Base-by-base conservation (phyloP, 768 basidiomycete species). In the Sporobolomyces roseus region DNA sequence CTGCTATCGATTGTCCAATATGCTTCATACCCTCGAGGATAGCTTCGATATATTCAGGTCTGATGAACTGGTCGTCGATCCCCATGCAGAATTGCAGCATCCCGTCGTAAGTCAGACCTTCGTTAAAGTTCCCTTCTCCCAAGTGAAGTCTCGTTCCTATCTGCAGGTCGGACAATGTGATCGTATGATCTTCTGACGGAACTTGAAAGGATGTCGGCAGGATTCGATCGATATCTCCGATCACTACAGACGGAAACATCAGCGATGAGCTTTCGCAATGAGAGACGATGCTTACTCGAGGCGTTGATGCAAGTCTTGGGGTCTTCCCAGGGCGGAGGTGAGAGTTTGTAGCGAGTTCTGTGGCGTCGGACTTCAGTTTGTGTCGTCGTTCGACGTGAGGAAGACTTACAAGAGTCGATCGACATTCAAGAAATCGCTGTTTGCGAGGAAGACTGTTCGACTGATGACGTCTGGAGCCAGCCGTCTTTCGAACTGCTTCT, bases 191-290 rank as follows among this genome's bases (percentile, higher is more conserved):
- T 14, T 21, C 45, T 7, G 45, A 46, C n/a, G n/a, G 45, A 25
- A 25, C 14, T 29, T 12, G 45, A 50, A 72, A 68, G 6, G 48
- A 17, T 25, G 58, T 61, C 14, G 65, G 52, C n/a, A 72, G 66
- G 27, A 72, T 33, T 23, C 71, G 62, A 38, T 63, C 61, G n/a
- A 72, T 48, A 48, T 72, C 66, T 27, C 71, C 71, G 29, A 72
- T 62, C 71, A 72, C 71, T 71, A 29, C 5, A 54, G n/a, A n/a
- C n/a, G 19, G 55, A 36, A 23, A 43, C 23, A 16, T 12, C 1
- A 3, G 19, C 6, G 23, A 16, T 32, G 4, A 36, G 33, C 19
- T 29, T 29, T 36, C 27, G 35, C 5, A 4, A 27, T 27, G 7
- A 29, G 17, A 41, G 27, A 23, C 8, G n/a, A 41, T 3, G 59